Percentiles rank a stretch among this genome's conserved stretches.
Conservation (phyloP, 768 basidiomycete species). For the Boletus rubropictus region DNA sequence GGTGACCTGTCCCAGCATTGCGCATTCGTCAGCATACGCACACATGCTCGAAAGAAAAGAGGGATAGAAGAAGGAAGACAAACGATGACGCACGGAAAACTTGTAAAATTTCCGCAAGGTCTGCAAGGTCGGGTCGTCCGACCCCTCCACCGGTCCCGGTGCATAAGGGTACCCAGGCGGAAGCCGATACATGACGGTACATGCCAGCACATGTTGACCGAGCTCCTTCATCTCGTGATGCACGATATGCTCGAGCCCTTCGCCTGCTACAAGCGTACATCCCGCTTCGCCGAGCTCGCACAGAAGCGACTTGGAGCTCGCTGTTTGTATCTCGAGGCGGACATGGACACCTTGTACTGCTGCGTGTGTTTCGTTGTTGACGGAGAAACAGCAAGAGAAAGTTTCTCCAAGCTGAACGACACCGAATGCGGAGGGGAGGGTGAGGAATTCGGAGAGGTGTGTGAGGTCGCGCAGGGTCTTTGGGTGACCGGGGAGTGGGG, state of each 20-base stretch:
- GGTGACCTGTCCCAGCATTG: slow-evolving; percentile 53
- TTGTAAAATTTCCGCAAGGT: slow-evolving; percentile 89
- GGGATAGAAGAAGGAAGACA: neutral
- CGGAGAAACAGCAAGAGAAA: slow-evolving; percentile 73
- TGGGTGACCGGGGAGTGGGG: slow-evolving; percentile 68
- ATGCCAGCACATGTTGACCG: slow-evolving; percentile 84
- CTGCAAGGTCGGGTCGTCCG: slow-evolving; percentile 51
- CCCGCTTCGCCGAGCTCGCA: slow-evolving; percentile 58
- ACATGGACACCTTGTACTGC: slow-evolving; percentile 60
- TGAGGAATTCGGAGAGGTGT: slow-evolving; percentile 71
- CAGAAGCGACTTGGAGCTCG: slow-evolving; percentile 54
- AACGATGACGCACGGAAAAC: slow-evolving; percentile 60
- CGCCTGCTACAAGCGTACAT: slow-evolving; percentile 45
- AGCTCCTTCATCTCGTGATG: slow-evolving; percentile 92
- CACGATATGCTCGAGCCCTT: slow-evolving; percentile 62
- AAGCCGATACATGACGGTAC: slow-evolving; percentile 77
- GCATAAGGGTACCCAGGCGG: slow-evolving; percentile 50
- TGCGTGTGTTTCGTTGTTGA: slow-evolving; percentile 71
- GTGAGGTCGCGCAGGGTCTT: slow-evolving; percentile 82
- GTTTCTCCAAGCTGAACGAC: slow-evolving; percentile 86
- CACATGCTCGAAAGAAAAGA: neutral
- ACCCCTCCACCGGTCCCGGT: slow-evolving; percentile 44
- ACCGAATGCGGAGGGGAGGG: slow-evolving; percentile 79
- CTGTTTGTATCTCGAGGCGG: slow-evolving; percentile 83
- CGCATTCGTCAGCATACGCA: neutral